Conservation (phyloP, 495 filamentous ascomycete species). For the Aspergillus panamensis region DNA sequence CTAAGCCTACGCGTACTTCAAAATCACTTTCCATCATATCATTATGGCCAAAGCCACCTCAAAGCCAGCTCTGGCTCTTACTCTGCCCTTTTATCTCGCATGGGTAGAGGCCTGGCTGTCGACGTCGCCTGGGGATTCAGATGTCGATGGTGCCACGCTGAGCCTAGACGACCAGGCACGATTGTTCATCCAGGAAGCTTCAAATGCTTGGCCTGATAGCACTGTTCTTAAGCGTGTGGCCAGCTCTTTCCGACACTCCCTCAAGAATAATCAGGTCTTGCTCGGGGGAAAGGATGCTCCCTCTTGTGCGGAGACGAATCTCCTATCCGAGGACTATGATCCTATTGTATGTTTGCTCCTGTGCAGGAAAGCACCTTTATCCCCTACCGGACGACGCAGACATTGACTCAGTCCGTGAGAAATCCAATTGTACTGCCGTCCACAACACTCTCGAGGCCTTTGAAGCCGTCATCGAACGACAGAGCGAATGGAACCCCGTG, state of each 20-base stretch:
- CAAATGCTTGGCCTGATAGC: slow-evolving; percentile 4
- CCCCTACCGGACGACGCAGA: background rate
- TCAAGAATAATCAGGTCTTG: slow-evolving; percentile 4
- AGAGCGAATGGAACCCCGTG: background rate
- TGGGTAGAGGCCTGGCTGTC: background rate
- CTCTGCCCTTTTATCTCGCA: background rate
- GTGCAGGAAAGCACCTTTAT: background rate
- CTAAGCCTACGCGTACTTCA: no score
- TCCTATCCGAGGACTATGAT: slow-evolving; percentile 20
- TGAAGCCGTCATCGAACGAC: background rate
- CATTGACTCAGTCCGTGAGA: background rate
- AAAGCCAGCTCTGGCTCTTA: no score
- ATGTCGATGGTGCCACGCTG: background rate
- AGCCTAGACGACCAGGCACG: background rate
- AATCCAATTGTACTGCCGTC: background rate
- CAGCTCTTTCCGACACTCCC: slow-evolving; percentile 11
- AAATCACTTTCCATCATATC: no score
- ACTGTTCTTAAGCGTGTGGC: background rate
- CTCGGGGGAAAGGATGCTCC: slow-evolving; percentile 16
- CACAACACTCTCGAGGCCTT: slow-evolving; percentile 1
- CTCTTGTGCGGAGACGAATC: slow-evolving; percentile 20
- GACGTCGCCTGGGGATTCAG: background rate
- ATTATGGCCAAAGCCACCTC: no score
- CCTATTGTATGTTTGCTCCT: slow-evolving; percentile 15
- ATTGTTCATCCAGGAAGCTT: slow-evolving; percentile 12